These are phyloP conservation scores for Podospora conica DNA, from an alignment of 495 filamentous ascomycete genomes.

Conservation along the genomic window DNA sequence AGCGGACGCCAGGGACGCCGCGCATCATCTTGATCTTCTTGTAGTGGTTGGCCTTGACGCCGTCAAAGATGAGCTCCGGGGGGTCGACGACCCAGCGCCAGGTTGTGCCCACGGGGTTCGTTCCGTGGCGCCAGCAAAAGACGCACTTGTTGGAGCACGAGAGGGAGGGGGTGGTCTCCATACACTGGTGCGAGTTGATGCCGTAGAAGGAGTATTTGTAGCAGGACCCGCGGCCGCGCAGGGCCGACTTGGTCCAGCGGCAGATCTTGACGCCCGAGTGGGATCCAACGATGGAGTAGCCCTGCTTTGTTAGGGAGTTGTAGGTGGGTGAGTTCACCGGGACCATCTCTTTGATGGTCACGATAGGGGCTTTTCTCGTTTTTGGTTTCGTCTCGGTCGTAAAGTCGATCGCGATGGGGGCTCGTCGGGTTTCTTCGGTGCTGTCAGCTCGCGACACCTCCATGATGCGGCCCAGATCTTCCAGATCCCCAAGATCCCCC, in stretches of 20 bases:
- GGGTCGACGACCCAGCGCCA: constrained; percentile 96
- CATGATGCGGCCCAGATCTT: constrained; percentile 70
- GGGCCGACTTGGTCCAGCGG: constrained; percentile 95
- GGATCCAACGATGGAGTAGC: constrained; percentile 88
- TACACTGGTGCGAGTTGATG: constrained; percentile 90
- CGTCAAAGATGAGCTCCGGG: constrained; percentile 79
- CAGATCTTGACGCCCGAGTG: constrained; percentile 97
- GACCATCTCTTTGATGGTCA: constrained; percentile 80
- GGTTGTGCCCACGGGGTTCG: constrained; percentile 90
- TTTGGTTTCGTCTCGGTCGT: constrained; percentile 46
- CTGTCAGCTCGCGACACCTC: constrained; percentile 40
- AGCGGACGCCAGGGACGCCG: constrained; percentile 84
- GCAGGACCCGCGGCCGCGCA: constrained; percentile 91
- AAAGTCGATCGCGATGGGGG: constrained; percentile 76
- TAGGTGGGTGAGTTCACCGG: constrained; percentile 84
- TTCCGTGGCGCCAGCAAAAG: constrained; percentile 97
- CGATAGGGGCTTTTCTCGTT: constrained; percentile 35
- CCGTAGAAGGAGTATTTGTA: constrained; percentile 98
- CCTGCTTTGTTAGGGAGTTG: constrained; percentile 84
- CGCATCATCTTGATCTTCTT: constrained; percentile 96
- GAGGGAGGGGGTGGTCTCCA: constrained; percentile 93
- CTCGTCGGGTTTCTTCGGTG: constrained; percentile 14
- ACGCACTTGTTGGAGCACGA: constrained; percentile 98
- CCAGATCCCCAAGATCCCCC: constrained; percentile 63
- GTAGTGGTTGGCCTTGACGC: constrained; percentile 87